Percentiles rank a stretch among this genome's conserved stretches.
phyloP scores from a whole-genome alignment of 257 asterid genomes.

The Leonotis leonurus region DNA sequence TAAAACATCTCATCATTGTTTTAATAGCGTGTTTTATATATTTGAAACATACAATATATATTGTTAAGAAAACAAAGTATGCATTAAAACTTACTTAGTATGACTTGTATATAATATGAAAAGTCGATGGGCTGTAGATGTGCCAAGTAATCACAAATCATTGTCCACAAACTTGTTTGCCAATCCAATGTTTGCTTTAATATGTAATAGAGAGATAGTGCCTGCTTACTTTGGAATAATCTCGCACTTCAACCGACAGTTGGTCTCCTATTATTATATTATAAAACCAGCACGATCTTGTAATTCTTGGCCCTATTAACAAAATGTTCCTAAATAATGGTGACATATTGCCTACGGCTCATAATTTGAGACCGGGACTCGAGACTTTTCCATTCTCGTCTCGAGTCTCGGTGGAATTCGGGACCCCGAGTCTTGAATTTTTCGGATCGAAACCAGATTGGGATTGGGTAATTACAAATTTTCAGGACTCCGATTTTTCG shows the following conservation, averaged over 20 bases:
- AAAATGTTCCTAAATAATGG: too few species aligned
- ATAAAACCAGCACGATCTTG: background rate
- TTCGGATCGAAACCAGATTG: too few species aligned
- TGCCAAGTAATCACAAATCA: constrained; percentile 3
- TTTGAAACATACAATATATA: too few species aligned
- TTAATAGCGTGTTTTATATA: too few species aligned
- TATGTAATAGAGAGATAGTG: background rate
- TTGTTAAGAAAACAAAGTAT: background rate
- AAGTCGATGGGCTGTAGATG: background rate
- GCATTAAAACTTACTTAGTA: background rate
- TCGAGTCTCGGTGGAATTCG: too few species aligned
- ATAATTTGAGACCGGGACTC: too few species aligned
- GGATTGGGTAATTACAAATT: too few species aligned
- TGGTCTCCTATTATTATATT: background rate
- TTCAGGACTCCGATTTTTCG: too few species aligned
- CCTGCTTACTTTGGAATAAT: constrained; percentile 13
- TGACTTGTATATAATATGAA: background rate
- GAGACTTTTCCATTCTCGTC: too few species aligned
- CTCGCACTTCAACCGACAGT: constrained; percentile 4
- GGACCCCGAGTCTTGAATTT: too few species aligned
- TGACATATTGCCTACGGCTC: too few species aligned
- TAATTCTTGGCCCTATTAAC: background rate
- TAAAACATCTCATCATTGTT: too few species aligned
- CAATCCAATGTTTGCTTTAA: background rate
- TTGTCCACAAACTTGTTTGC: background rate